Percentiles rank a stretch among this genome's conserved stretches.
Evolutionary conservation across 441 rosid species (phyloP).

Genomic region (Cnidoscolus chayamansa): DNA sequence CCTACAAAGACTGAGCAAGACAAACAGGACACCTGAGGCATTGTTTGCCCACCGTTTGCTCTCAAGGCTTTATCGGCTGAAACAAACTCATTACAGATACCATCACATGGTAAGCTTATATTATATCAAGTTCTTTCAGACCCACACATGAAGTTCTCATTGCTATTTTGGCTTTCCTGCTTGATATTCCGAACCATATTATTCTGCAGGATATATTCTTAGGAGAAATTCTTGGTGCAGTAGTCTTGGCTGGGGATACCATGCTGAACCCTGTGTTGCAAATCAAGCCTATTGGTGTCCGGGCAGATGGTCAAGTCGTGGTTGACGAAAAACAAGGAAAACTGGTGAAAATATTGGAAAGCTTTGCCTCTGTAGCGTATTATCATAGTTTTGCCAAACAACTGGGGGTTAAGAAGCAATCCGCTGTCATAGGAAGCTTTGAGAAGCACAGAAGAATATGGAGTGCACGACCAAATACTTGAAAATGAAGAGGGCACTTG

Average conservation of each 20-base stretch:
- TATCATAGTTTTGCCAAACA: constrained; percentile 43
- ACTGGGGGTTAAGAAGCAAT: constrained; percentile 49
- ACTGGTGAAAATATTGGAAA: constrained; percentile 42
- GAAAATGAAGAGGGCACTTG: no score
- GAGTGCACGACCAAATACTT: constrained; percentile 20
- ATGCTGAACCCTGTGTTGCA: constrained; percentile 36
- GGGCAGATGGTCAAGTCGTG: constrained; percentile 49
- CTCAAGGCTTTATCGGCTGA: constrained; percentile 45
- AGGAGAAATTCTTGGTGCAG: constrained; percentile 85
- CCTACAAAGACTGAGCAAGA: constrained; percentile 26
- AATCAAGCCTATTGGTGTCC: constrained; percentile 41
- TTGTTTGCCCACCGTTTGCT: constrained; percentile 49
- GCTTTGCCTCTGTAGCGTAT: constrained; percentile 37
- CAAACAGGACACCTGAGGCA: constrained; percentile 51
- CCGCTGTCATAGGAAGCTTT: constrained; percentile 73
- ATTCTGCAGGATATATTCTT: constrained; percentile 60
- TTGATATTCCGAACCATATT: not conserved
- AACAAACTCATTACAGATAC: constrained; percentile 50
- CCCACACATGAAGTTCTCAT: no score
- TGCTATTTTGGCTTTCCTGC: not conserved
- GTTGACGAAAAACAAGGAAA: constrained; percentile 43
- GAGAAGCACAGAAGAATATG: constrained; percentile 60
- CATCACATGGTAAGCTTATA: constrained; percentile 47
- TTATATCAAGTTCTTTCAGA: no score
- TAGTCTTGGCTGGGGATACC: constrained; percentile 42